phyloP scores from a whole-genome alignment of 176 grass and related monocot genomes.

The Cenchrus purpureus region DNA sequence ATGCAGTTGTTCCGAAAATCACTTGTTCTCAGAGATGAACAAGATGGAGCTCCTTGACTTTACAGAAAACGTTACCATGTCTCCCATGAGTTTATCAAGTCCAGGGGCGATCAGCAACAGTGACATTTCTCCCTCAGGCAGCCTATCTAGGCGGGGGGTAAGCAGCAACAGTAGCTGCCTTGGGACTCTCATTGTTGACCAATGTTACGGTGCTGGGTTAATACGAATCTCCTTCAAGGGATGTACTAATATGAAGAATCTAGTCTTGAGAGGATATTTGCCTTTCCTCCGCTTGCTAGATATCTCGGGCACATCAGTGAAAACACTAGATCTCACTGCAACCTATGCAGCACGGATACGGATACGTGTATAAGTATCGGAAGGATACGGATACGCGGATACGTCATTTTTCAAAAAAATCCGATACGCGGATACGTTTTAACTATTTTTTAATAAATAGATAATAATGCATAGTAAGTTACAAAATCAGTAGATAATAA shows the following conservation, averaged over 20 bases:
- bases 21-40: neutral
- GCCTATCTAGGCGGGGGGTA: no score
- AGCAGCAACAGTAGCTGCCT: neutral
- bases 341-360: no score
- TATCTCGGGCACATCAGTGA: slow-evolving; percentile 16
- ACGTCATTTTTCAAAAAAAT: no score
- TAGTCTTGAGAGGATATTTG: rapidly evolving
- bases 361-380: no score
- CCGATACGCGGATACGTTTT: no score
- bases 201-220: neutral
- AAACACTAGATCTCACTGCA: slow-evolving; percentile 30
- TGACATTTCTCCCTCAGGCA: no score
- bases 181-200: slow-evolving; percentile 1
- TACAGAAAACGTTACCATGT: neutral
- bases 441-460: no score
- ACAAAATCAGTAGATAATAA: no score
- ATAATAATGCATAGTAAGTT: no score
- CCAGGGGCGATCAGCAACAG: rapidly evolving
- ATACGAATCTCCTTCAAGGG: neutral
- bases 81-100: neutral
- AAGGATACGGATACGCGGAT: no score
- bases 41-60: slow-evolving; percentile 2
- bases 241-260: neutral
- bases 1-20: neutral
- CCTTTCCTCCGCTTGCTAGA: neutral